phyloP scores from a whole-genome alignment of 2,329 filamentous ascomycete genomes.

The Penicillium freii region DNA sequence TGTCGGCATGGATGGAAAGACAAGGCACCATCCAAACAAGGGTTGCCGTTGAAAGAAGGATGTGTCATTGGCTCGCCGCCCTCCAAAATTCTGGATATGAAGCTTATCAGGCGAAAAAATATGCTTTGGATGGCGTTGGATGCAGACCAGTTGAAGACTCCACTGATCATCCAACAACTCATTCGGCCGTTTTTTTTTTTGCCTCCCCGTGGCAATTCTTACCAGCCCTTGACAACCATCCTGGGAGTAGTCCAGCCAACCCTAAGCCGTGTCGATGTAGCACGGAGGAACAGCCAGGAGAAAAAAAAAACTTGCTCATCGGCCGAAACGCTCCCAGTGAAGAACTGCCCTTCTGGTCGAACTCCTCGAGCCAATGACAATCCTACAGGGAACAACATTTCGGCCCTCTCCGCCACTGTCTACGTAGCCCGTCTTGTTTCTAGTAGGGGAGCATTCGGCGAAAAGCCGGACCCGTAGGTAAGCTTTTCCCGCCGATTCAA shows the following conservation, averaged over 20 bases:
- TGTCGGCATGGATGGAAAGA: constrained; percentile 6
- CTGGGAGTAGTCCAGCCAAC: constrained; percentile 16
- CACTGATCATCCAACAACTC: neutral
- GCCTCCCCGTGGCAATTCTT: constrained; percentile 6
- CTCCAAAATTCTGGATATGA: neutral
- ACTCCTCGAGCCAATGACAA: constrained; percentile 4
- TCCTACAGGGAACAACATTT: neutral
- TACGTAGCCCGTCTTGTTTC: neutral
- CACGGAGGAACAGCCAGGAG: constrained; percentile 14
- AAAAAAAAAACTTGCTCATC: constrained; percentile 19
- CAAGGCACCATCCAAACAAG: constrained; percentile 7
- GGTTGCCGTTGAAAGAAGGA: neutral
- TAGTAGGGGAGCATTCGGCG: neutral
- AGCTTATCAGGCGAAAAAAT: constrained; percentile 10
- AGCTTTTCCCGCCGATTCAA: constrained; percentile 13
- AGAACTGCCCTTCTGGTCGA: constrained; percentile 22
- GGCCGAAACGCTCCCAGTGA: constrained; percentile 14
- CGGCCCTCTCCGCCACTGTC: neutral
- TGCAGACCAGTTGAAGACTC: constrained; percentile 11
- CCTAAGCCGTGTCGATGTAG: constrained; percentile 11
- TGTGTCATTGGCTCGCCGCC: constrained; percentile 5
- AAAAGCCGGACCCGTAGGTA: constrained; percentile 7
- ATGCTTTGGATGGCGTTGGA: constrained; percentile 15
- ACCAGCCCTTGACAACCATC: constrained; percentile 14
- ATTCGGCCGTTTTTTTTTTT: neutral